Percentiles rank a stretch among this genome's conserved stretches.
These are phyloP conservation scores for Penicillium sp. DNA, from an alignment of 2,329 filamentous ascomycete genomes.

Conservation along the genomic window DNA sequence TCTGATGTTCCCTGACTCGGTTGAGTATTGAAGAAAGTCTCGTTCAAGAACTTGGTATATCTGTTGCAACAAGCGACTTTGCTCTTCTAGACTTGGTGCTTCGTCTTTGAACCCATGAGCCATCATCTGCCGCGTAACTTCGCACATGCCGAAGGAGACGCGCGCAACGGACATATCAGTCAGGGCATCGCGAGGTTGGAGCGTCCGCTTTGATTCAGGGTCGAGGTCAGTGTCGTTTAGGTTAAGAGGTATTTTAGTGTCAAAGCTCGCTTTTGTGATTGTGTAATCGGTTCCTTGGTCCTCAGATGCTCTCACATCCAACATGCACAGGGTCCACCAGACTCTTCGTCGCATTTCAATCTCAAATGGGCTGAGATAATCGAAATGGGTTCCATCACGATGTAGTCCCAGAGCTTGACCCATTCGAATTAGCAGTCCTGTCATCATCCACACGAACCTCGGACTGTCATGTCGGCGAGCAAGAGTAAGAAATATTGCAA, in stretches of 20 bases:
- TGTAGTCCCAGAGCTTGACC: constrained; percentile 22
- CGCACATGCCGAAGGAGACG: constrained; percentile 40
- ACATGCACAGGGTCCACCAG: constrained; percentile 46
- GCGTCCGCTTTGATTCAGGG: constrained; percentile 50
- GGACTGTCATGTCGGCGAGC: constrained; percentile 25
- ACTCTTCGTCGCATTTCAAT: constrained; percentile 41
- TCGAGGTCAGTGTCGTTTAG: constrained; percentile 52
- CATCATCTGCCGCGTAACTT: constrained; percentile 40
- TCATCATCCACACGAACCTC: constrained; percentile 28
- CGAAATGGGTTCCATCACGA: constrained; percentile 22
- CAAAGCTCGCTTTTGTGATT: constrained; percentile 58
- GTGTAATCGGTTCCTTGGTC: constrained; percentile 64
- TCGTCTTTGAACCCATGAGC: constrained; percentile 33
- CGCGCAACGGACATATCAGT: constrained; percentile 54
- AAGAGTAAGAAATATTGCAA: constrained; percentile 20
- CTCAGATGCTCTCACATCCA: constrained; percentile 62
- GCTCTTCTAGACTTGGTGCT: constrained; percentile 40
- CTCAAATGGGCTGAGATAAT: constrained; percentile 53
- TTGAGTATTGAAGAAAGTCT: constrained; percentile 45
- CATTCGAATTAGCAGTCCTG: constrained; percentile 23
- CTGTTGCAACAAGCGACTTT: constrained; percentile 48
- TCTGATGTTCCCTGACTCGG: constrained; percentile 39
- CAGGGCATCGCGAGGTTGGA: constrained; percentile 50
- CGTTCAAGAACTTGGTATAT: constrained; percentile 48
- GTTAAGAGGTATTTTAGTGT: constrained; percentile 55